Percentiles rank a stretch among this genome's conserved stretches.
Conservation (phyloP, 108 stramenopile species). For the Discostella stelligeroides region DNA sequence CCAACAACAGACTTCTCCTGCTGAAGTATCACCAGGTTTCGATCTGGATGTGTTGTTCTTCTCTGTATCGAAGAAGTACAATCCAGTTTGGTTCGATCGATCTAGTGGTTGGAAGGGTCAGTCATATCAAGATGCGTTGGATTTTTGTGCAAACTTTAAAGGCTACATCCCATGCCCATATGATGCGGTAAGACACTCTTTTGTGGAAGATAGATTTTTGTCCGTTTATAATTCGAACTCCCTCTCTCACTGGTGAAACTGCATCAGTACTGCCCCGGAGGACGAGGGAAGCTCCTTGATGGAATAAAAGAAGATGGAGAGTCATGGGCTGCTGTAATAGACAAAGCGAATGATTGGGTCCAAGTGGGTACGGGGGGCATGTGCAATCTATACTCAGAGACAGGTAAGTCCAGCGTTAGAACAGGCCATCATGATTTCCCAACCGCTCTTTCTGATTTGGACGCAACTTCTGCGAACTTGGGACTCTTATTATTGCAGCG, state of each 20-base stretch:
- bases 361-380: conserved; percentile 25
- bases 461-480: too few species aligned
- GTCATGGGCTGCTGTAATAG: conserved; percentile 42
- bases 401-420: conserved; percentile 10
- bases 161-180: conserved; percentile 29
- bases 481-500: conserved; percentile 2
- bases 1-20: not conserved
- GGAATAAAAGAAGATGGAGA: conserved; percentile 39
- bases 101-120: conserved; percentile 24
- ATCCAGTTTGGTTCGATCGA: conserved; percentile 31
- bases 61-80: conserved; percentile 13
- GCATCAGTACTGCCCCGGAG: conserved; percentile 21
- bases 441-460: not conserved
- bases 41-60: conserved; percentile 13
- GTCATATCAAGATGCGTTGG: conserved; percentile 19
- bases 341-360: conserved; percentile 43
- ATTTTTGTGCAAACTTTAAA: conserved; percentile 18
- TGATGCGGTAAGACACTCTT: conserved; percentile 10
- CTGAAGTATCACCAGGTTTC: not conserved
- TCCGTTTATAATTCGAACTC: not conserved
- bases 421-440: not conserved
- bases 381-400: conserved; percentile 36
- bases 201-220: not conserved
- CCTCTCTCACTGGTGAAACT: not conserved
- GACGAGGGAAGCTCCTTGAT: conserved; percentile 14